These are phyloP conservation scores for Sarocladiaceae sp. DNA, from an alignment of 2,329 filamentous ascomycete species.

Conservation along the genomic window DNA sequence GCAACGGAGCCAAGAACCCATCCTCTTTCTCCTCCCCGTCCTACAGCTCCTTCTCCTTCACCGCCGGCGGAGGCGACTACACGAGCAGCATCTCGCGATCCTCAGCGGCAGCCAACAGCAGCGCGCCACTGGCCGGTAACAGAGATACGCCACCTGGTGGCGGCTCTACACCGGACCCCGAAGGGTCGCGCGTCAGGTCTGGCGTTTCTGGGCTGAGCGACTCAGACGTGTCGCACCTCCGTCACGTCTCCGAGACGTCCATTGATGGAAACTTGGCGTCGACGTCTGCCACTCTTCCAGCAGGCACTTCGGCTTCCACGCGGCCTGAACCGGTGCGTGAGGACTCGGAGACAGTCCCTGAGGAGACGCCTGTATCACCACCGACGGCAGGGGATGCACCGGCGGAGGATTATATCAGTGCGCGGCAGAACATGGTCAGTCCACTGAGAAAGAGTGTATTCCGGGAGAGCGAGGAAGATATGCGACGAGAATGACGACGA, in stretches of 20 bases:
- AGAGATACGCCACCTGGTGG: constrained; percentile 8
- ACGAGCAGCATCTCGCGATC: constrained; percentile 23
- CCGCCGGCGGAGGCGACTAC: constrained; percentile 14
- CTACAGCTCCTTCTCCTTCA: constrained; percentile 19
- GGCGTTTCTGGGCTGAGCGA: constrained; percentile 1
- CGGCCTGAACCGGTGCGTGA: not conserved
- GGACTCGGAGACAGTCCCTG: constrained; percentile 1
- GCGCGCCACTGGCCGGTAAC: not conserved
- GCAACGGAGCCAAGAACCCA: constrained; percentile 11
- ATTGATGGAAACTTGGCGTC: constrained; percentile 5
- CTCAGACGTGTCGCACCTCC: constrained; percentile 2
- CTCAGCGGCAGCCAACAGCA: constrained; percentile 14
- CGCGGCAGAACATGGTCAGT: constrained; percentile 16
- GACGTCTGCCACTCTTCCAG: not conserved
- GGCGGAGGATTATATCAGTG: constrained; percentile 23
- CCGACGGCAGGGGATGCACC: constrained; percentile 20
- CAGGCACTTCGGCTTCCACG: not conserved
- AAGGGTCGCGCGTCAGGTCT: not conserved
- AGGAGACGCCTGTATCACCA: constrained; percentile 20
- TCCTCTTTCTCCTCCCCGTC: constrained; percentile 13
- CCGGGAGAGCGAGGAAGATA: constrained; percentile 34
- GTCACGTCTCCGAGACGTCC: constrained; percentile 10
- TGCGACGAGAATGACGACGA: constrained; percentile 19
- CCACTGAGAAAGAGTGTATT: constrained; percentile 35
- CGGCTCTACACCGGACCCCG: constrained; percentile 6